A percentile compares a stretch with the other conserved stretches of the same genome.
Conservation (phyloP, 2,329 filamentous ascomycete species). For the Fusarium robinianum region DNA sequence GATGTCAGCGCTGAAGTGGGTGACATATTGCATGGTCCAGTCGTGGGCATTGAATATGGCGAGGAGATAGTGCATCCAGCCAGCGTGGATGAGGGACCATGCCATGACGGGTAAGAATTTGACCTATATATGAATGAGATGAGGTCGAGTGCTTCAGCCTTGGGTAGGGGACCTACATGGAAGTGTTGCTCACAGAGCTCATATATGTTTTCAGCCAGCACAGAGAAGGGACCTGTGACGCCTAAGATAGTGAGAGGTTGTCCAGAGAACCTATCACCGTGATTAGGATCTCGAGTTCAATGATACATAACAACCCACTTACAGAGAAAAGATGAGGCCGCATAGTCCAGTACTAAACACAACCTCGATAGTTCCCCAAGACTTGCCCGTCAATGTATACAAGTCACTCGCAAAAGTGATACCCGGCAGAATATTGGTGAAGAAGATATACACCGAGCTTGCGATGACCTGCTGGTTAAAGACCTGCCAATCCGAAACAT, state of each 20-base stretch:
- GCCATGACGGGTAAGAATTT: constrained; percentile 70
- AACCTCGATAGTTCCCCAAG: constrained; percentile 69
- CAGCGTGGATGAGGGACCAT: constrained; percentile 67
- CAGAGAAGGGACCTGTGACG: constrained; percentile 69
- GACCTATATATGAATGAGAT: constrained; percentile 43
- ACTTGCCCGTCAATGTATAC: constrained; percentile 63
- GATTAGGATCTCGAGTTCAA: constrained; percentile 1
- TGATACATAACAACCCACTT: constrained; percentile 23
- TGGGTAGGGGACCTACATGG: constrained; percentile 44
- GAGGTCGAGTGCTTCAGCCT: background rate
- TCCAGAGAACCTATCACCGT: constrained; percentile 50
- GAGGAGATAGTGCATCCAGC: constrained; percentile 67
- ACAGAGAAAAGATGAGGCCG: constrained; percentile 65
- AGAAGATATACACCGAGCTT: constrained; percentile 68
- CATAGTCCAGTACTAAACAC: constrained; percentile 69
- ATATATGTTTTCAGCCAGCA: constrained; percentile 68
- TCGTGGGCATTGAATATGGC: constrained; percentile 70
- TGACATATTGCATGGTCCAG: constrained; percentile 73
- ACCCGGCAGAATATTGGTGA: constrained; percentile 67
- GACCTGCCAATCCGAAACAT: constrained; percentile 57
- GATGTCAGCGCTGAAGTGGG: constrained; percentile 68
- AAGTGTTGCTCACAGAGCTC: constrained; percentile 59
- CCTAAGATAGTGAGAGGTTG: constrained; percentile 69
- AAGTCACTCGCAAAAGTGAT: constrained; percentile 70
- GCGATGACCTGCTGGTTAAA: constrained; percentile 69